A percentile compares a stretch with the other conserved stretches of the same genome.
phyloP scores from a whole-genome alignment of 1,284 basidiomycete species.

The Cutaneotrichosporon curvatum region DNA sequence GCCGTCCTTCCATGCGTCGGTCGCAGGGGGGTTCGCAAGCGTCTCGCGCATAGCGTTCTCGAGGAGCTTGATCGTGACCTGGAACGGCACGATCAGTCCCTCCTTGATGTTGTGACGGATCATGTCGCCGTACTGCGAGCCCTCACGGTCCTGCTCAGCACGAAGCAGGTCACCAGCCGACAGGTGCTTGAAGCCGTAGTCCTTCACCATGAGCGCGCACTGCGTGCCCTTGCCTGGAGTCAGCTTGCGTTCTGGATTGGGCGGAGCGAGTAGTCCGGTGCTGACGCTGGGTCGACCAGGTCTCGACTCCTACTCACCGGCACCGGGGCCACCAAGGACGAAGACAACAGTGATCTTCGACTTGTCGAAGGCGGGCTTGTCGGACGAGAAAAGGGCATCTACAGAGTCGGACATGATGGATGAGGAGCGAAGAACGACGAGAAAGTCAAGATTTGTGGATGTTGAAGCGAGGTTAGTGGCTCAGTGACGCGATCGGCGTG shows the following conservation, averaged over 20 bases:
- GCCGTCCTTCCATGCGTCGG: conserved; percentile 58
- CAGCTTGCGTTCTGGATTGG: background rate
- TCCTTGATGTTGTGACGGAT: conserved; percentile 87
- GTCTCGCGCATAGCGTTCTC: conserved; percentile 82
- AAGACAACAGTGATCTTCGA: conserved; percentile 82
- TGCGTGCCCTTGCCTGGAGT: conserved; percentile 90
- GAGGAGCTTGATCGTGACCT: conserved; percentile 91
- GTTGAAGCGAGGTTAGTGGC: no score
- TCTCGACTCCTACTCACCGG: conserved; percentile 58
- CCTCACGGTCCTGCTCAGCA: conserved; percentile 81
- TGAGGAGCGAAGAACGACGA: background rate
- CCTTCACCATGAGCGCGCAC: conserved; percentile 76
- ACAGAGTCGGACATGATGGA: conserved; percentile 8
- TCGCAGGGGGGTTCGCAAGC: conserved; percentile 45
- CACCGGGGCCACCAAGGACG: conserved; percentile 94
- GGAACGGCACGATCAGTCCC: conserved; percentile 92
- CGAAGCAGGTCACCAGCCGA: conserved; percentile 98
- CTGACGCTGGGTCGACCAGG: background rate
- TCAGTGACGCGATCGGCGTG: no score
- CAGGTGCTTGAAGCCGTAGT: conserved; percentile 87
- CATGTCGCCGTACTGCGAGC: conserved; percentile 76
- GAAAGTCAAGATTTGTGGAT: no score
- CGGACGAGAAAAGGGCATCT: conserved; percentile 8
- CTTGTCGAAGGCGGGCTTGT: conserved; percentile 58
- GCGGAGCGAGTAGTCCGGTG: no score